Evolutionary conservation across 73 alveolate genomes (phyloP).

Genomic region (Symbiodinium pilosum): DNA sequence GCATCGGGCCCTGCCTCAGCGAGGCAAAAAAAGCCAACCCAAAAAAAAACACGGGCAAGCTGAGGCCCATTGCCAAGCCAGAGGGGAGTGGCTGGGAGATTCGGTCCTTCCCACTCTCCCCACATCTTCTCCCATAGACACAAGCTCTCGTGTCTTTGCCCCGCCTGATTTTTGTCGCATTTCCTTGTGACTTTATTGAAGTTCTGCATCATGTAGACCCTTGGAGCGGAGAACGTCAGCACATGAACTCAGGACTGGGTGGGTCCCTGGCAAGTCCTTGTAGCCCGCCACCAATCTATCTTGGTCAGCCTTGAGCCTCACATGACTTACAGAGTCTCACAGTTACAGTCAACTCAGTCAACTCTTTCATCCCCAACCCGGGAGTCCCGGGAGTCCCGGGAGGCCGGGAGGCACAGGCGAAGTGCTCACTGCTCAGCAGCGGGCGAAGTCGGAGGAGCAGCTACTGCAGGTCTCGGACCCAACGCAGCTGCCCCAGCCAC

Average conservation of each 20-base stretch:
- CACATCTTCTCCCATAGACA: not conserved
- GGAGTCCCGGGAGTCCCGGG: no score
- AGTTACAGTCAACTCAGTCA: no score
- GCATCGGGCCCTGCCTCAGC: not conserved
- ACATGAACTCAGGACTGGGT: not conserved
- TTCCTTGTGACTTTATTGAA: conserved; percentile 47
- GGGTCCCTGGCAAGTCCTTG: not conserved
- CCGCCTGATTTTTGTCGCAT: conserved; percentile 44
- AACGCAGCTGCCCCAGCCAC: no score
- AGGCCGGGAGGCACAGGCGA: no score
- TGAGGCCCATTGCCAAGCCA: not conserved
- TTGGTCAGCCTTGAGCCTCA: conserved; percentile 30
- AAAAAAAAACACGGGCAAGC: no score
- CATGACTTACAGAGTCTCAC: no score
- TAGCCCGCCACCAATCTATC: conserved; percentile 35
- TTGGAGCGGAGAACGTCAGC: not conserved
- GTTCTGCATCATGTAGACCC: conserved; percentile 83
- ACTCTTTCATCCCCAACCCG: no score
- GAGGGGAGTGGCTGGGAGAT: not conserved
- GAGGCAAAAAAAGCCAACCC: no score
- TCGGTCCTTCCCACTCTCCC: not conserved
- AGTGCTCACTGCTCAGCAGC: no score
- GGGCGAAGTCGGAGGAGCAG: no score
- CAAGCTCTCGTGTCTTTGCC: not conserved
- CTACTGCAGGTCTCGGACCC: no score